These are phyloP conservation scores for Trametes cinnabarina DNA, from an alignment of 768 basidiomycete species.

Conservation along the genomic window DNA sequence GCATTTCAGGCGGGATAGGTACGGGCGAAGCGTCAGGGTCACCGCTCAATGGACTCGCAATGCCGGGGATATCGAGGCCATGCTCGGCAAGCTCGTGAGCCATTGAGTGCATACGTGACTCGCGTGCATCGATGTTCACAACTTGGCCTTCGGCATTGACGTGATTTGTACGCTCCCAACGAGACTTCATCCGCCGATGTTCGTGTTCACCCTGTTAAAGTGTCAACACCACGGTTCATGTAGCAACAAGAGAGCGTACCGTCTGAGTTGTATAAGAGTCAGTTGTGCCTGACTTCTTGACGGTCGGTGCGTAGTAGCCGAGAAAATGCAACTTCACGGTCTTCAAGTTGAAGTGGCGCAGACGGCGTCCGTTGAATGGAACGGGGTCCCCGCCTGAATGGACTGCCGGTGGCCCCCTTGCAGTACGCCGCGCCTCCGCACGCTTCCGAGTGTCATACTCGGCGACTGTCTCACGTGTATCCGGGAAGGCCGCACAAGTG, in stretches of 20 bases:
- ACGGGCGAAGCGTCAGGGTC: too few relatives aligned
- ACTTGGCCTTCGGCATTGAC: conserved; percentile 19
- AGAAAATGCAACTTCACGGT: conserved; percentile 38
- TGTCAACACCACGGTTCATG: too few relatives aligned
- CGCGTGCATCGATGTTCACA: conserved; percentile 22
- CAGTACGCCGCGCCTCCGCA: not conserved
- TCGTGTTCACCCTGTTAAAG: conserved; percentile 37
- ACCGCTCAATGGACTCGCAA: not conserved
- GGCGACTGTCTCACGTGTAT: conserved; percentile 26
- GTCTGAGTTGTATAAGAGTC: too few relatives aligned
- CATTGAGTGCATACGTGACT: conserved; percentile 4
- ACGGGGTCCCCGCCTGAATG: too few relatives aligned
- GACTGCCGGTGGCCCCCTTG: not conserved
- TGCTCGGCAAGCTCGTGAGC: not conserved
- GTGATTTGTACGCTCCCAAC: conserved; percentile 30
- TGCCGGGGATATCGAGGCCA: not conserved
- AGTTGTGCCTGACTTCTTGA: too few relatives aligned
- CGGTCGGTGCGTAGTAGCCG: too few relatives aligned
- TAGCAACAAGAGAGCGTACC: too few relatives aligned
- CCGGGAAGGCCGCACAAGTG: conserved; percentile 28
- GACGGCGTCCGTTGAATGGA: not conserved
- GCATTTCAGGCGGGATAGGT: not conserved
- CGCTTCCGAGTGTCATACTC: conserved; percentile 24
- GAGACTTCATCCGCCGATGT: conserved; percentile 32
- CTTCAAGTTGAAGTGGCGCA: conserved; percentile 28